Base-by-base conservation (phyloP, 1,284 basidiomycete species). In the Microbotryomycetes sp. region DNA sequence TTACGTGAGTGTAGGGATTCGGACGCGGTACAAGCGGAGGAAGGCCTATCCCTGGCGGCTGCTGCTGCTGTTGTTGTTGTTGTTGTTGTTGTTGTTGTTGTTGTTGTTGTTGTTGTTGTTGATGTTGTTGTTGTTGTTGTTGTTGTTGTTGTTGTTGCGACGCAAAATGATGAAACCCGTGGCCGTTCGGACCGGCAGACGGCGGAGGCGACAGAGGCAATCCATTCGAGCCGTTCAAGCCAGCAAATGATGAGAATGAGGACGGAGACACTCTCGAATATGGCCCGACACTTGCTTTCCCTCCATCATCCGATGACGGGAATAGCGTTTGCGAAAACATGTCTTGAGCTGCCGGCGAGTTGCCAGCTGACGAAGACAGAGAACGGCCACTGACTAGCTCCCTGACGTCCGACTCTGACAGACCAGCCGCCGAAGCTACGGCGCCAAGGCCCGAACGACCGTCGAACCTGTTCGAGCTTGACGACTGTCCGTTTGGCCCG, bases 161-260 rank as follows among this genome's bases (percentile, higher is more conserved):
- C n/a, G n/a, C n/a, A 18, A 41, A 41, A 18, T 51, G 53, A 15
- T 54, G 35, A 24, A 18, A 41, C 7, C 26, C 27, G 24, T 50
- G 50, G 15, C 24, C 46, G 15, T 62, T 57, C 5, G 59, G 58
- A 1, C 63, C 62, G 13, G 59, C 65, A 3, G 64, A 60, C 4
- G 65, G 62, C 6, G 69, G 60, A 6, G 67, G 65, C 9, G 69
- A 67, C 41, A 70, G 58, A 3, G 67, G 64, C 21, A 69, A 49
- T 57, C 51, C 54, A 35, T 41, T 9, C n/a, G 61, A 59, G 9
- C 53, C 41, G 6, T 21, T 55, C 4, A 23, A 45, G 16, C 49
- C 52, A 5, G 58, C 52, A 24, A 49, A 54, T 27, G 67, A 52
- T 18, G 66, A 58, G 59, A 65, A 71, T 15, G 67, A 51, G 18